These are phyloP conservation scores for Pythium brassicae DNA, from an alignment of 352 stramenopile species.

Conservation along the genomic window DNA sequence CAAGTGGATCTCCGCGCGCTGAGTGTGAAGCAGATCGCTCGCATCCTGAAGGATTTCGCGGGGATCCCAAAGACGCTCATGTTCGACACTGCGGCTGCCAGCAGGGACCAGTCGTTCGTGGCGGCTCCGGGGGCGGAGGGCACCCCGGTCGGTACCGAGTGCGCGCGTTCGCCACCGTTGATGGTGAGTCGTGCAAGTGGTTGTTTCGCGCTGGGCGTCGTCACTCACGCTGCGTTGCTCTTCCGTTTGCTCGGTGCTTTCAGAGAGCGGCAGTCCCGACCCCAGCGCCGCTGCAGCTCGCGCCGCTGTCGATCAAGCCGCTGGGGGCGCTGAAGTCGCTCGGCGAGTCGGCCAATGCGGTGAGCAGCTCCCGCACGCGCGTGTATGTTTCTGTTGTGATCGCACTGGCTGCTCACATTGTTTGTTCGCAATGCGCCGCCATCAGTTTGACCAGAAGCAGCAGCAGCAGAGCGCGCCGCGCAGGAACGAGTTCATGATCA, in stretches of 20 bases:
- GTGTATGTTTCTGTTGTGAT: neutral
- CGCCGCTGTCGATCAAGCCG: slow-evolving; percentile 19
- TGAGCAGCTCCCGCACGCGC: too few species aligned
- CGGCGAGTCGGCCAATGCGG: slow-evolving; percentile 7
- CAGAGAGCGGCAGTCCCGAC: neutral
- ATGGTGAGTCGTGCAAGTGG: too few species aligned
- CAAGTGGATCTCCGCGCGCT: slow-evolving; percentile 35
- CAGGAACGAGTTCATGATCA: slow-evolving; percentile 38
- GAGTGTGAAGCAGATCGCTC: slow-evolving; percentile 26
- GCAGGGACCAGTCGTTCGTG: too few species aligned
- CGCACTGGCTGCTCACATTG: neutral
- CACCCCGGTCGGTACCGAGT: too few species aligned
- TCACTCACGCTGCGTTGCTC: too few species aligned
- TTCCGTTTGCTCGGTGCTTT: neutral
- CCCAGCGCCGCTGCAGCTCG: slow-evolving; percentile 8
- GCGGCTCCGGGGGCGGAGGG: too few species aligned
- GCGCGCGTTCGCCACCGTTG: too few species aligned
- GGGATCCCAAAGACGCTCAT: slow-evolving; percentile 21
- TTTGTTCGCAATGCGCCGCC: too few species aligned
- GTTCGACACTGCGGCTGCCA: slow-evolving; percentile 38
- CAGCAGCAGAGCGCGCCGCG: slow-evolving; percentile 2
- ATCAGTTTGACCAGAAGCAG: slow-evolving; percentile 1
- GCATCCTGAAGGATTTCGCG: slow-evolving; percentile 27
- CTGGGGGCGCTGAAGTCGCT: slow-evolving; percentile 17
- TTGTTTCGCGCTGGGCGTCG: too few species aligned